Conservation (phyloP, 768 basidiomycete genomes). For the Russula brevipes region DNA sequence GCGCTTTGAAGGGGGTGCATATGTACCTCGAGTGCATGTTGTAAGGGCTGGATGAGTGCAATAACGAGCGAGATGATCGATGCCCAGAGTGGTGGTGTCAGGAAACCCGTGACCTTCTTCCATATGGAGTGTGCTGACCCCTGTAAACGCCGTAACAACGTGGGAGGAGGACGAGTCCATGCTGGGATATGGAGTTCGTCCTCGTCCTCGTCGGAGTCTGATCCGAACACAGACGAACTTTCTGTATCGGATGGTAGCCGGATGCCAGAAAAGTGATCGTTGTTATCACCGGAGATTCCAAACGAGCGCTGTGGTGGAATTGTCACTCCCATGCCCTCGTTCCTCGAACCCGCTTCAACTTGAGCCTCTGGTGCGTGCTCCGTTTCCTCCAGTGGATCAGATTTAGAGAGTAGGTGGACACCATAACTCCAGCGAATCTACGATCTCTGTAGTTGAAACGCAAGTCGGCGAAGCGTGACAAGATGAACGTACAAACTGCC, state of each 20-base stretch:
- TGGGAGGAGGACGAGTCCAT: constrained; percentile 28
- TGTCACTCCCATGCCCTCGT: background rate
- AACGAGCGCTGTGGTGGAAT: background rate
- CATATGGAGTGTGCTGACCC: constrained; percentile 32
- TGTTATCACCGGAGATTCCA: background rate
- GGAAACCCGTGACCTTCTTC: constrained; percentile 56
- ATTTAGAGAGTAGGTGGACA: constrained; percentile 70
- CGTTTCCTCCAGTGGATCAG: constrained; percentile 36
- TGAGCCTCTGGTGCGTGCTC: constrained; percentile 18
- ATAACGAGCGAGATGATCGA: constrained; percentile 69
- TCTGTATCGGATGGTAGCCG: constrained; percentile 12
- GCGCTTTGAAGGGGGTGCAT: constrained; percentile 66
- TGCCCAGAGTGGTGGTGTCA: constrained; percentile 87
- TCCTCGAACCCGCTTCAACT: background rate
- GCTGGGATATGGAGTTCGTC: constrained; percentile 21
- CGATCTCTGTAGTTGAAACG: background rate
- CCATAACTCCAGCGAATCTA: constrained; percentile 93
- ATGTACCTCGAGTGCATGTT: constrained; percentile 60
- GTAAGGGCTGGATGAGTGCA: constrained; percentile 70
- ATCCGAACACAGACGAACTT: constrained; percentile 19
- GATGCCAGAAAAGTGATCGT: background rate
- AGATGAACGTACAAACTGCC: constrained; percentile 71
- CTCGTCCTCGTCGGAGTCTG: constrained; percentile 28
- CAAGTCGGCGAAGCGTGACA: background rate
- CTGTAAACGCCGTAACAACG: constrained; percentile 29